Conservation (phyloP, 257 asterid species). For the Henckelia pumila region DNA sequence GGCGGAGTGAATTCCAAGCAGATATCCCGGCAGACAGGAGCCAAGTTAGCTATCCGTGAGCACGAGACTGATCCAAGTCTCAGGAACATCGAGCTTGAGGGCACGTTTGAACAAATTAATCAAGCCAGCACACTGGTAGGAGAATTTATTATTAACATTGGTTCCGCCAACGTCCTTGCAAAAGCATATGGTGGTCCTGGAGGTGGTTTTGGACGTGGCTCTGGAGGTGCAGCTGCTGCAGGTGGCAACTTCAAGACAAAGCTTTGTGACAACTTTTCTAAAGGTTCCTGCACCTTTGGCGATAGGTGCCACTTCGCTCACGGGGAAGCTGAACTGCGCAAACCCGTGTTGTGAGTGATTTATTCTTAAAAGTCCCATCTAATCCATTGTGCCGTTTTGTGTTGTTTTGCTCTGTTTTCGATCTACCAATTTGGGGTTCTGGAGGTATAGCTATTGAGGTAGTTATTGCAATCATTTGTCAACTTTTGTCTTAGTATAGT, state of each 20-base stretch:
- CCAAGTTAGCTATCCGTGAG: slow-evolving; percentile 45
- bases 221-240: slow-evolving; percentile 31
- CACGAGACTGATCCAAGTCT: slow-evolving; percentile 44
- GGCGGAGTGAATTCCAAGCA: slow-evolving; percentile 79
- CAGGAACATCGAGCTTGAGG: slow-evolving; percentile 53
- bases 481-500: neutral
- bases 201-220: neutral
- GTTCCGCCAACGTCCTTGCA: slow-evolving; percentile 30
- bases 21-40: slow-evolving; percentile 52
- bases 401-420: neutral
- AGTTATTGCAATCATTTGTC: neutral
- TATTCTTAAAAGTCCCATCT: neutral
- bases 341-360: slow-evolving; percentile 28
- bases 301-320: slow-evolving; percentile 60
- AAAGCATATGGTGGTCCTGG: slow-evolving; percentile 23
- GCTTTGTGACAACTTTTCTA: slow-evolving; percentile 42
- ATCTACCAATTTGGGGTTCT: neutral
- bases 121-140: slow-evolving; percentile 45
- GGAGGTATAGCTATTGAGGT: neutral
- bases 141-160: slow-evolving; percentile 41
- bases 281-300: slow-evolving; percentile 56
- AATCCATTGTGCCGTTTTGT: neutral
- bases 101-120: slow-evolving; percentile 47
- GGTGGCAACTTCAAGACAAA: slow-evolving; percentile 44
- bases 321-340: slow-evolving; percentile 48